Base-by-base conservation (phyloP, 192 early-diverging fungal species). In the Backusella parvicylindrica region DNA sequence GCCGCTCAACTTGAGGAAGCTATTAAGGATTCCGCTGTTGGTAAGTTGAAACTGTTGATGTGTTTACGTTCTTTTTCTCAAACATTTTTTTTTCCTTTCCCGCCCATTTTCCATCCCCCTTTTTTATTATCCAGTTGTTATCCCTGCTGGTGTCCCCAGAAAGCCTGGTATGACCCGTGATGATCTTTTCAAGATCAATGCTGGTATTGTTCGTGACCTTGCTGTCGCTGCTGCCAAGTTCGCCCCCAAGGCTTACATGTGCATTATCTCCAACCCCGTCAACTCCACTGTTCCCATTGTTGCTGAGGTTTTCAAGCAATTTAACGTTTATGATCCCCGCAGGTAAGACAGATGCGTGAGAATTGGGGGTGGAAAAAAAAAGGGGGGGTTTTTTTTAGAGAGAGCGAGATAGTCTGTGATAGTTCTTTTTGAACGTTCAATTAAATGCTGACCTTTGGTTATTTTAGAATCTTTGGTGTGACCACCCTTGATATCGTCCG, bases 141-240 rank as follows among this genome's bases (percentile, higher is more conserved):
- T 99, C 78, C 98, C 98, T 31, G 97, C 96, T 75, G 96, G 97
- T 81, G 94, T 99, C 16, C 97, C 97, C 70, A 92, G 97, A 81
- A 99, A 99, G 92, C 97, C 96, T 70, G 97, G 96, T 71, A 99
- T 99, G 97, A 96, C 96, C 74, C 94, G 97, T 82, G 96, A 99
- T 82, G 97, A 99, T 75, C 87, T 99, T 75, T 99, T 99, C 94
- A 99, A 98, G 89, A 95, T 90, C 87, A 97, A 97, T 83, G 96
- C 95, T 75, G 88, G 92, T 67, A 97, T 97, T 79, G 93, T 95
- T 76, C 90, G 89, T 74, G 88, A 81, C 74, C 88, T 96, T 47
- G 95, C 96, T 76, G 84, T 89, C 73, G 94, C 89, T 64, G 88
- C 89, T 79, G 95, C 94, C 73, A 82, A 90, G 79, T 75, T 73